These are phyloP conservation scores for Diacronema lutheri DNA, from an alignment of 78 protist genomes.

Conservation along the genomic window DNA sequence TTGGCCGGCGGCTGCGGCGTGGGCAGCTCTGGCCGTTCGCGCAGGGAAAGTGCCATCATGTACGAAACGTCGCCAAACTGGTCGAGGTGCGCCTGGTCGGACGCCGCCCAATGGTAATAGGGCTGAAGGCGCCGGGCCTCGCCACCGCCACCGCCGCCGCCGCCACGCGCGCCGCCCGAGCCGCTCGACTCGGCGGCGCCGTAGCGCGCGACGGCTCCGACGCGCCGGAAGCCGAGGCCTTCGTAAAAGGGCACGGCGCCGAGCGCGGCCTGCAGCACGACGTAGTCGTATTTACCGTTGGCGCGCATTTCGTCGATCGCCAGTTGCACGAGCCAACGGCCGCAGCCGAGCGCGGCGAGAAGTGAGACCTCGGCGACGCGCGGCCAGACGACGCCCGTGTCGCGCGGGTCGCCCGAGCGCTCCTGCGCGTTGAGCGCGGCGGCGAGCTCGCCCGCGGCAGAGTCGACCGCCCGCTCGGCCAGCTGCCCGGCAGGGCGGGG, in stretches of 20 bases:
- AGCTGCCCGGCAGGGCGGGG: background rate
- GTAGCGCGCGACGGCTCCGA: slow-evolving; percentile 3
- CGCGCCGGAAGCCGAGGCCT: background rate
- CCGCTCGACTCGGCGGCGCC: background rate
- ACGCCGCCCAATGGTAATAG: slow-evolving; percentile 4
- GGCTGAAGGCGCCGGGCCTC: background rate
- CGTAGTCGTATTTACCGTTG: background rate
- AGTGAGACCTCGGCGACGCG: slow-evolving; percentile 1
- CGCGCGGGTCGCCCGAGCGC: background rate
- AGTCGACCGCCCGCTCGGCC: background rate
- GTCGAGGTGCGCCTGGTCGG: background rate
- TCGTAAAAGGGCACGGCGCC: background rate
- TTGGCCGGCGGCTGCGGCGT: background rate
- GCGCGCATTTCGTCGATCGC: background rate
- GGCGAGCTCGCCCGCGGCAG: slow-evolving; percentile 17
- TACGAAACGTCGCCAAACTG: slow-evolving; percentile 5
- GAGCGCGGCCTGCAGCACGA: slow-evolving; percentile 7
- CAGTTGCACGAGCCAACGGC: background rate
- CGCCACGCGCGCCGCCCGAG: background rate
- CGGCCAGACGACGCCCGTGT: slow-evolving; percentile 4
- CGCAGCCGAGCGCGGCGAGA: slow-evolving; percentile 11
- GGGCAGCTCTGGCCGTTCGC: background rate
- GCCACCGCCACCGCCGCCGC: background rate
- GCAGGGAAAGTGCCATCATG: background rate
- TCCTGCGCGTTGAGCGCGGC: background rate